Evolutionary conservation across 2,329 filamentous ascomycete species (phyloP).

Genomic region (Fusarium ramigenum): DNA sequence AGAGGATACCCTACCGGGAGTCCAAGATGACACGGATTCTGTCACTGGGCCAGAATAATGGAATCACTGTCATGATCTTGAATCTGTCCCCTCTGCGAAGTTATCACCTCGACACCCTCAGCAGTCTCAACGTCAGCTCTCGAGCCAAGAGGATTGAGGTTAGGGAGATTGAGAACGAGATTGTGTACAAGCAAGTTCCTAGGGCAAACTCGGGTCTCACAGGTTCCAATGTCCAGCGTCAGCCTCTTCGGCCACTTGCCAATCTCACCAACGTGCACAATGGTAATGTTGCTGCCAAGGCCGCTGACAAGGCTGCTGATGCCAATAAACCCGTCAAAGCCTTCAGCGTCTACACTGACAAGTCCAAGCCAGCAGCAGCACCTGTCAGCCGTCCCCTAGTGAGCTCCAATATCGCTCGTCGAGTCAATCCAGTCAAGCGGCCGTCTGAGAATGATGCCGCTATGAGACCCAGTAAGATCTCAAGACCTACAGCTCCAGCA

Average conservation of each 20-base stretch:
- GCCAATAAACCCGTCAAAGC: slow-evolving; percentile 78
- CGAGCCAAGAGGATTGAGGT: slow-evolving; percentile 96
- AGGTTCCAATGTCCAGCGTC: slow-evolving; percentile 63
- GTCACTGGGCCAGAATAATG: slow-evolving; percentile 92
- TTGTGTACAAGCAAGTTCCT: slow-evolving; percentile 82
- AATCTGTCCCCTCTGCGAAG: slow-evolving; percentile 91
- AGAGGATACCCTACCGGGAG: slow-evolving; percentile 89
- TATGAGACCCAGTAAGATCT: slow-evolving; percentile 60
- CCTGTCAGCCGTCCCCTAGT: slow-evolving; percentile 47
- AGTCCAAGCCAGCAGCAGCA: slow-evolving; percentile 58
- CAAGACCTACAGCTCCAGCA: slow-evolving; percentile 38
- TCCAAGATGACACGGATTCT: slow-evolving; percentile 98
- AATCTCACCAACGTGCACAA: slow-evolving; percentile 79
- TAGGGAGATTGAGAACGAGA: slow-evolving; percentile 93
- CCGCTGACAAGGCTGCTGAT: slow-evolving; percentile 50
- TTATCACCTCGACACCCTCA: slow-evolving; percentile 93
- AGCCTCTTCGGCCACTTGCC: slow-evolving; percentile 81
- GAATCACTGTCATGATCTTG: slow-evolving; percentile 94
- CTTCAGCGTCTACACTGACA: slow-evolving; percentile 89
- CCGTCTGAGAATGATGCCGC: slow-evolving; percentile 52
- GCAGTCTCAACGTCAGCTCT: slow-evolving; percentile 93
- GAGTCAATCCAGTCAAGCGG: slow-evolving; percentile 52
- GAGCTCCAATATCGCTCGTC: slow-evolving; percentile 49
- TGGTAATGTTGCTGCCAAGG: slow-evolving; percentile 59
- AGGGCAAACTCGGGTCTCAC: slow-evolving; percentile 57